Evolutionary conservation across 1,139 yeast genomes (phyloP).

Genomic region (Magnusiomyces sp.): DNA sequence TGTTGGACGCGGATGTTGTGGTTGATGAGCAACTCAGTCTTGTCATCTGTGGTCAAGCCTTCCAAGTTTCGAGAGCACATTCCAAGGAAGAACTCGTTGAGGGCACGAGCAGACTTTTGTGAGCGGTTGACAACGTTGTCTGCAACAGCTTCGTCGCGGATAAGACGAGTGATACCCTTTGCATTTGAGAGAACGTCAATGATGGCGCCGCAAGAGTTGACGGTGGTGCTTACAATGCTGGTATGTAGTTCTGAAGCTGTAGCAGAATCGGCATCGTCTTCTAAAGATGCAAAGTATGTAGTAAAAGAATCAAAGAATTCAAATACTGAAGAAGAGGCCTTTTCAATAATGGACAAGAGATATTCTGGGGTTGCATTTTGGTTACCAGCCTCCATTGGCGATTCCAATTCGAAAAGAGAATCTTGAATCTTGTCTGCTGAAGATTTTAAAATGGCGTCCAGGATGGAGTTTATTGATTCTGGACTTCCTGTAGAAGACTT

Average conservation of each 20-base stretch:
- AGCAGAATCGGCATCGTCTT: slow-evolving; percentile 40
- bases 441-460: slow-evolving; percentile 65
- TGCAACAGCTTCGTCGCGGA: slow-evolving; percentile 44
- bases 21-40: slow-evolving; percentile 67
- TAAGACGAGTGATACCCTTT: slow-evolving; percentile 57
- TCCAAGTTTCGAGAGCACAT: slow-evolving; percentile 48
- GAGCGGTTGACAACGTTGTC: slow-evolving; percentile 45
- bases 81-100: slow-evolving; percentile 55
- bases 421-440: slow-evolving; percentile 71
- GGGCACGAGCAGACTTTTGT: slow-evolving; percentile 49
- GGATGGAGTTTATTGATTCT: slow-evolving; percentile 49
- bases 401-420: slow-evolving; percentile 59
- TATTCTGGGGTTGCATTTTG: slow-evolving; percentile 70
- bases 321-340: slow-evolving; percentile 63
- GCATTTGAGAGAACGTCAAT: slow-evolving; percentile 60
- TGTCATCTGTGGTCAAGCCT: slow-evolving; percentile 50
- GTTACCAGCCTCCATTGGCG: slow-evolving; percentile 81
- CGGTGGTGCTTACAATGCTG: slow-evolving; percentile 57
- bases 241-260: slow-evolving; percentile 66
- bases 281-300: slow-evolving; percentile 43
- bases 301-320: slow-evolving; percentile 78
- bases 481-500: slow-evolving; percentile 45
- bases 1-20: slow-evolving; percentile 71
- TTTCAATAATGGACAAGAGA: slow-evolving; percentile 61
- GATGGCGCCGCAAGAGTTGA: slow-evolving; percentile 56